A percentile compares a stretch with the other conserved stretches of the same genome.
These are phyloP conservation scores for Meira nashicola DNA, from an alignment of 1,284 basidiomycete genomes.

Conservation along the genomic window DNA sequence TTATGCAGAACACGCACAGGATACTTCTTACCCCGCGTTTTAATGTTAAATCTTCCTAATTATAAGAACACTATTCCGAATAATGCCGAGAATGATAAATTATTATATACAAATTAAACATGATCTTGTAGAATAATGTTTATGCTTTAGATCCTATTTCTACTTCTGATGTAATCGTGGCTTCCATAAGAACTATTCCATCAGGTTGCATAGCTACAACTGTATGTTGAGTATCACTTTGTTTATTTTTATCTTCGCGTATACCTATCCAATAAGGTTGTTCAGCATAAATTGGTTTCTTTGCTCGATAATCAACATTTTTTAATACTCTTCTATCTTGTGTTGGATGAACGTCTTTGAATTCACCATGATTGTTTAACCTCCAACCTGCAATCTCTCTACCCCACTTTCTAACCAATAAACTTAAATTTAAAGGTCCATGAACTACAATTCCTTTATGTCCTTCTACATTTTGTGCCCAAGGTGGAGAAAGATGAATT, in stretches of 20 bases:
- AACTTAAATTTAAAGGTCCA: conserved; percentile 33
- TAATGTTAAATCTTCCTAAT: too few relatives aligned
- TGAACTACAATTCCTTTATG: conserved; percentile 35
- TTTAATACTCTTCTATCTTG: too few relatives aligned
- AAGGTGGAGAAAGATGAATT: conserved; percentile 43
- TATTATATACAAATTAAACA: too few relatives aligned
- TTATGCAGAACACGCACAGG: too few relatives aligned
- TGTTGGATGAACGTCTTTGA: conserved; percentile 9
- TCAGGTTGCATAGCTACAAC: conserved; percentile 9
- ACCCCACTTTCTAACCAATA: conserved; percentile 22
- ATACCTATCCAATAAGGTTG: conserved; percentile 10
- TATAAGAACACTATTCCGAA: too few relatives aligned
- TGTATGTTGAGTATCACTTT: not conserved
- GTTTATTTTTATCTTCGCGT: too few relatives aligned
- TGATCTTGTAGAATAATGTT: too few relatives aligned
- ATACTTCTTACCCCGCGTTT: too few relatives aligned
- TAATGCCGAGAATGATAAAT: too few relatives aligned
- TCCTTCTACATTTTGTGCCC: conserved; percentile 39
- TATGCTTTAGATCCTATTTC: too few relatives aligned
- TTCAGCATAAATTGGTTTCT: conserved; percentile 19
- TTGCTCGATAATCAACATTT: conserved; percentile 33
- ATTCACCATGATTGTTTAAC: conserved; percentile 3
- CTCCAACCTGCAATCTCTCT: conserved; percentile 4
- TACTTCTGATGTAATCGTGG: conserved; percentile 1
- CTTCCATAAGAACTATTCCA: conserved; percentile 11